phyloP scores from a whole-genome alignment of 139 green algal genomes.

The Protoeuglena noctilucae region DNA sequence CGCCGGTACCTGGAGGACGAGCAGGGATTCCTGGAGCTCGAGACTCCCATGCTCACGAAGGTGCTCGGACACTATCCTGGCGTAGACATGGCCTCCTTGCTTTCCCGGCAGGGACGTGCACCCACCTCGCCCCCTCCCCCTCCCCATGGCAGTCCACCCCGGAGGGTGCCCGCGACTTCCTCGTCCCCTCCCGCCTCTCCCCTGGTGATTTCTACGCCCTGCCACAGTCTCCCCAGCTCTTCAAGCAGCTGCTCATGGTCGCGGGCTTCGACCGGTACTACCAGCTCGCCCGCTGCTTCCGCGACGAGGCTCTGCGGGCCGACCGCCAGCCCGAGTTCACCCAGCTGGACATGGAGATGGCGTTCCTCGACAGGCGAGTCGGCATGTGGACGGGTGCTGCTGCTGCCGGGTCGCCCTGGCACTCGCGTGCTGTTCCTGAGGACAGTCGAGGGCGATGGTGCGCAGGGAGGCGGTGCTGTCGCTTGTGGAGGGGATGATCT shows the following conservation, averaged over 20 bases:
- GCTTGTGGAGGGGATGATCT: constrained; percentile 68
- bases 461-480: constrained; percentile 62
- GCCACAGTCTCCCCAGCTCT: constrained; percentile 92
- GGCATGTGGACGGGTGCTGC: no score
- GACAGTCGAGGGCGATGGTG: no score
- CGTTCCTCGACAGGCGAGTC: constrained; percentile 81
- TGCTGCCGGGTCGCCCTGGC: no score
- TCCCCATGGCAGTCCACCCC: constrained; percentile 83
- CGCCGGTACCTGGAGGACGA: constrained; percentile 64
- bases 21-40: constrained; percentile 66
- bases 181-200: constrained; percentile 51
- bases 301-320: constrained; percentile 84
- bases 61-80: no score
- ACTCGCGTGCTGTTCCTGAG: no score
- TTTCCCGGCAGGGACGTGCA: no score
- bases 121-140: no score
- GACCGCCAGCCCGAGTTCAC: constrained; percentile 97
- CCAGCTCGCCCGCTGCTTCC: constrained; percentile 84
- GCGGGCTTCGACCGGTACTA: constrained; percentile 92
- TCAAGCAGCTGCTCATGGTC: constrained; percentile 98
- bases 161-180: constrained; percentile 91
- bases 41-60: constrained; percentile 94
- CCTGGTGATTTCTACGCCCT: constrained; percentile 80
- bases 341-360: constrained; percentile 84
- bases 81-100: no score